Evolutionary conservation across 352 stramenopile species (phyloP), one percentile per base, ranked within the genome.

Genomic region (Phytopythium montanum): DNA sequence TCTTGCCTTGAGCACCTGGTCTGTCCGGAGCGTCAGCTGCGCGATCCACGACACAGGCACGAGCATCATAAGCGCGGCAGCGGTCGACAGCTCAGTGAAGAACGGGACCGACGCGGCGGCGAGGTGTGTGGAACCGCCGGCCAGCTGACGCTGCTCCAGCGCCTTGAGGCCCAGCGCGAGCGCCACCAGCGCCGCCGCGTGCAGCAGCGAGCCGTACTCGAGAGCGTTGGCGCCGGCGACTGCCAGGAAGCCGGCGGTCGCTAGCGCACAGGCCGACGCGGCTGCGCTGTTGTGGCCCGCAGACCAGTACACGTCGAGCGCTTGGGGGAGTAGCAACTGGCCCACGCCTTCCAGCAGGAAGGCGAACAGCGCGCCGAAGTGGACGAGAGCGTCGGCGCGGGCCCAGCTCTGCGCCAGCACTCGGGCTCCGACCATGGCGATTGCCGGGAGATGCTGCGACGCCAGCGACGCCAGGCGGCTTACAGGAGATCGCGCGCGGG

Each of bases 311-410:
- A 60, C 64, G n/a, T 70, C 50, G 49, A 72, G 69, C 23, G 87
- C 42, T 36, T 79, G 76, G 55, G 70, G 69, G 29, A 88, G 61
- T 61, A 92, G 57, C 53, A 84, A 53, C 46, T 72, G 44, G 28
- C 70, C 72, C 25, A 73, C 54, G 66, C 81, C 69, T 59, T 88
- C 77, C 38, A 92, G 54, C 53, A 92, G 58, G 51, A 92, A 88
- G 50, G 78, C 79, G 49, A 90, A 84, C n/a, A 90, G 63, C 54
- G 86, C 68, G 2, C 79, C 82, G 33, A 90, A 92, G 51, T 89
- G 78, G 33, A 79, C 68, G 26, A 92, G 65, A 39, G 82, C 76
- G n/a, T 82, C 75, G 9, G 65, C 66, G 12, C 70, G 65, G 21
- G 88, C 54, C 60, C 72, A 89, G 46, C 76, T 75, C 54, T 70